These are phyloP conservation scores for Oryza meyeriana DNA, from an alignment of 176 grass and related monocot genomes.

Conservation along the genomic window DNA sequence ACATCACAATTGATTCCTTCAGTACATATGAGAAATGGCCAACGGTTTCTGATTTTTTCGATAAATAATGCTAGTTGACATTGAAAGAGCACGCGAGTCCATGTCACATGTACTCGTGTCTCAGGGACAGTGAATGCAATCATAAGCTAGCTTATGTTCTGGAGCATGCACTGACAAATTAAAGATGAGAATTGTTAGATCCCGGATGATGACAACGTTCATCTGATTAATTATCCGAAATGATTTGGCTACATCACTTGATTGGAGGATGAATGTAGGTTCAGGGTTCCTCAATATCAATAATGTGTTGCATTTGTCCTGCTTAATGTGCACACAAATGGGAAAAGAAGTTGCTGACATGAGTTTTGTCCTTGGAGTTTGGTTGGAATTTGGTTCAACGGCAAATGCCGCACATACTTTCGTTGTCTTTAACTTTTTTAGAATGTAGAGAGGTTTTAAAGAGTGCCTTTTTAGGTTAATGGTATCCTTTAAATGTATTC, in stretches of 20 bases:
- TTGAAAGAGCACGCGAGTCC: not conserved
- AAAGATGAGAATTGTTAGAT: not conserved
- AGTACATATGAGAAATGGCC: not conserved
- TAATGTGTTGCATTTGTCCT: not conserved
- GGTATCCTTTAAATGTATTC: not conserved
- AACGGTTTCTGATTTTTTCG: not conserved
- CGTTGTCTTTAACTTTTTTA: not conserved
- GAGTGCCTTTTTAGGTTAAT: not conserved
- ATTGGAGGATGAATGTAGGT: not conserved
- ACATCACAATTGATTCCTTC: not conserved
- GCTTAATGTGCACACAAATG: not conserved
- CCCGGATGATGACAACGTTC: not conserved
- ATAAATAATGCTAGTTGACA: not conserved
- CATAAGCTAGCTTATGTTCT: not conserved
- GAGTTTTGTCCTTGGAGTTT: not conserved
- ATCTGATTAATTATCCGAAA: not conserved
- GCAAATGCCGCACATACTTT: not conserved
- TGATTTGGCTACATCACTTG: not conserved
- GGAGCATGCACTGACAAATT: slow-evolving; percentile 11
- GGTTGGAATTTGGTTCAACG: not conserved
- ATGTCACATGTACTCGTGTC: not conserved
- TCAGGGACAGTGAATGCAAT: not conserved
- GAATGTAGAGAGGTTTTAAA: too few species aligned
- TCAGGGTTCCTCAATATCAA: not conserved
- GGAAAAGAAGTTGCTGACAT: not conserved